Evolutionary conservation across 352 stramenopile species (phyloP).

Genomic region (Nothophytophthora sp.): DNA sequence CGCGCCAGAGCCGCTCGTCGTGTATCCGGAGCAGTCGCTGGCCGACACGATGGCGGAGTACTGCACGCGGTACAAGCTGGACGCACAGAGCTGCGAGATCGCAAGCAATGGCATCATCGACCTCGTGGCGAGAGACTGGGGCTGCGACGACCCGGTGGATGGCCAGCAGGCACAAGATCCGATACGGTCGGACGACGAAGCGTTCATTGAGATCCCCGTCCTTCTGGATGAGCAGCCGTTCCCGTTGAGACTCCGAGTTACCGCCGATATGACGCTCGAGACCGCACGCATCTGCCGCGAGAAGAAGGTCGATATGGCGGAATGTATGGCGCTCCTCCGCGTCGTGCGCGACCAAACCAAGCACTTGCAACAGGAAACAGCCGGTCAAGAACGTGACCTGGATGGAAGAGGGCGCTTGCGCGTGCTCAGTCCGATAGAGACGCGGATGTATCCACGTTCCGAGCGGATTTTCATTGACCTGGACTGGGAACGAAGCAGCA

Average conservation of each 20-base stretch:
- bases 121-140: slow-evolving; percentile 47
- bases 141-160: slow-evolving; percentile 28
- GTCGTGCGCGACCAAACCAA: slow-evolving; percentile 17
- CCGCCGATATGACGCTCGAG: slow-evolving; percentile 39
- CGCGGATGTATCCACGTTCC: slow-evolving; percentile 31
- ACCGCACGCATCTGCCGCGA: slow-evolving; percentile 39
- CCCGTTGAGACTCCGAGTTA: slow-evolving; percentile 10
- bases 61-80: slow-evolving; percentile 25
- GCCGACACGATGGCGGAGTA: slow-evolving; percentile 30
- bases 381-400: not conserved
- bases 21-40: slow-evolving; percentile 40
- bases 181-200: slow-evolving; percentile 4
- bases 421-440: slow-evolving; percentile 26
- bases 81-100: slow-evolving; percentile 9
- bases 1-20: slow-evolving; percentile 22
- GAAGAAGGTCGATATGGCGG: slow-evolving; percentile 12
- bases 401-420: slow-evolving; percentile 9
- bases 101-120: slow-evolving; percentile 17
- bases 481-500: slow-evolving; percentile 16
- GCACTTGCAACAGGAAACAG: slow-evolving; percentile 8
- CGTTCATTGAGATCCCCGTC: slow-evolving; percentile 20
- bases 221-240: slow-evolving; percentile 16
- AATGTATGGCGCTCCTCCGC: slow-evolving; percentile 39
- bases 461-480: slow-evolving; percentile 52
- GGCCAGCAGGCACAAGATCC: no score